phyloP scores from a whole-genome alignment of 2,329 filamentous ascomycete genomes.

The Seiridium unicorne region DNA sequence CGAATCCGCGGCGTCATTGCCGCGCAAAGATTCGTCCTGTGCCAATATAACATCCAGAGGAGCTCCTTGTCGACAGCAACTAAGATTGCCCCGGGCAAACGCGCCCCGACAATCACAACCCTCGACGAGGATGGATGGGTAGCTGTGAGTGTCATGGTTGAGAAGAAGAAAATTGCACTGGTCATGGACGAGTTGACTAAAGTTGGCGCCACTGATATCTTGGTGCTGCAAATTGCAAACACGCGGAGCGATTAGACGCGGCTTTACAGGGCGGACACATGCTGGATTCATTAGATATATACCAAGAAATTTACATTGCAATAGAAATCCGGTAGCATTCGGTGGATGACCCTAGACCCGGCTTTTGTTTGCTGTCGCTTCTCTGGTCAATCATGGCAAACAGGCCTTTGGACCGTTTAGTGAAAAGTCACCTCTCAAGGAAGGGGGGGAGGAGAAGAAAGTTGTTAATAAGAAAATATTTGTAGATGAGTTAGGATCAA shows the following conservation, averaged over 20 bases:
- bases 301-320: background rate
- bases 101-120: slow-evolving; percentile 86
- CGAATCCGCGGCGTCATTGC: slow-evolving; percentile 93
- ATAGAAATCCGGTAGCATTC: too few relatives aligned
- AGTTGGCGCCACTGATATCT: slow-evolving; percentile 78
- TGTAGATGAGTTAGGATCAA: too few relatives aligned
- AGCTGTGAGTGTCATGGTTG: slow-evolving; percentile 91
- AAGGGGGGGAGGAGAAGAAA: too few relatives aligned
- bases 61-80: slow-evolving; percentile 63
- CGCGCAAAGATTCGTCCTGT: slow-evolving; percentile 89
- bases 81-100: slow-evolving; percentile 86
- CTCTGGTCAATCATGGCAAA: too few relatives aligned
- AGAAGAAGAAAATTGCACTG: slow-evolving; percentile 78
- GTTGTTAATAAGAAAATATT: too few relatives aligned
- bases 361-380: too few relatives aligned
- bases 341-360: too few relatives aligned
- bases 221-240: slow-evolving; percentile 85
- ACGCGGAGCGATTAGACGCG: slow-evolving; percentile 19
- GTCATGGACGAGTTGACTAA: slow-evolving; percentile 83
- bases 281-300: background rate
- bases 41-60: slow-evolving; percentile 91
- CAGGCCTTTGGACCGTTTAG: too few relatives aligned
- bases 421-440: too few relatives aligned
- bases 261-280: background rate
- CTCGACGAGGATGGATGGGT: slow-evolving; percentile 91